These are phyloP conservation scores for Penicillium odoratum DNA, from an alignment of 495 filamentous ascomycete genomes.

Conservation along the genomic window DNA sequence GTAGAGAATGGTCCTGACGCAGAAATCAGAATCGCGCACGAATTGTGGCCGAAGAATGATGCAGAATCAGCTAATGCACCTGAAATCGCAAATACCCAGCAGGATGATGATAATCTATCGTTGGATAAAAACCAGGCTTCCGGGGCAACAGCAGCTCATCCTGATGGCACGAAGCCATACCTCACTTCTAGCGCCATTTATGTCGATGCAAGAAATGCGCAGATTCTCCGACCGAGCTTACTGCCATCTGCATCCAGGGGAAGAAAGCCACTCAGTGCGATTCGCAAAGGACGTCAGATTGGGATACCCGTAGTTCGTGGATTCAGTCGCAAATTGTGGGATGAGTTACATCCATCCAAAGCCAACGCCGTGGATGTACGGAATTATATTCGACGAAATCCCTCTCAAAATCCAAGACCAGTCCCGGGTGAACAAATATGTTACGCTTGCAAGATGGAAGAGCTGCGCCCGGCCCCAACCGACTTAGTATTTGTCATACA, in stretches of 20 bases:
- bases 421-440: slow-evolving; percentile 41
- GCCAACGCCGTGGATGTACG: slow-evolving; percentile 47
- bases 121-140: slow-evolving; percentile 44
- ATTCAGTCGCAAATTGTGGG: slow-evolving; percentile 77
- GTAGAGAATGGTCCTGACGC: slow-evolving; percentile 86
- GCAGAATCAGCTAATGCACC: slow-evolving; percentile 35
- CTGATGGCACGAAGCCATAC: slow-evolving; percentile 51
- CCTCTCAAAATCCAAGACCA: slow-evolving; percentile 27
- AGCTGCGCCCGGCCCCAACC: slow-evolving; percentile 71
- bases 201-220: slow-evolving; percentile 70
- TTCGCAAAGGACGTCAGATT: slow-evolving; percentile 77
- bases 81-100: slow-evolving; percentile 22
- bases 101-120: slow-evolving; percentile 14
- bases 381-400: slow-evolving; percentile 47
- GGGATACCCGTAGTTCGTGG: slow-evolving; percentile 86
- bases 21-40: slow-evolving; percentile 84
- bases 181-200: slow-evolving; percentile 78
- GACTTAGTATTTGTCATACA: slow-evolving; percentile 90
- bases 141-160: slow-evolving; percentile 33
- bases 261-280: slow-evolving; percentile 74
- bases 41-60: slow-evolving; percentile 68
- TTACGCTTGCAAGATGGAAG: slow-evolving; percentile 53
- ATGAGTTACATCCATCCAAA: slow-evolving; percentile 67
- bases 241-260: slow-evolving; percentile 79
- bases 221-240: slow-evolving; percentile 75